Evolutionary conservation across 805 yeast genomes (phyloP).

Genomic region (Zygoascus biomembranicola): DNA sequence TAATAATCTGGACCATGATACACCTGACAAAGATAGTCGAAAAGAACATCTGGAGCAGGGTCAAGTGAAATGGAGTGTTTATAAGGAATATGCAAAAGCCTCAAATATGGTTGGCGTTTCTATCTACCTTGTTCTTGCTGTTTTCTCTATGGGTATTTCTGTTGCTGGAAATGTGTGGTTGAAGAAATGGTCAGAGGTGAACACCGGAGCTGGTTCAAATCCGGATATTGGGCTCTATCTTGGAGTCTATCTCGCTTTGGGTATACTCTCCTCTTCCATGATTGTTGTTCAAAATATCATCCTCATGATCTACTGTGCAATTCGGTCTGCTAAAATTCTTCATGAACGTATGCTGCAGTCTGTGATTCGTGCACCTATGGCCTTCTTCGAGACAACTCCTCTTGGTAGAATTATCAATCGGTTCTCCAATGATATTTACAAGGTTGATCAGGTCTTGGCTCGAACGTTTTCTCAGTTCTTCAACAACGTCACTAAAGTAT

Average conservation of each 20-base stretch:
- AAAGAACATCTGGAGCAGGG: constrained; percentile 89
- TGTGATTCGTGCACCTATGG: constrained; percentile 87
- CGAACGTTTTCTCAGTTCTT: constrained; percentile 35
- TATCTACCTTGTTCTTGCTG: constrained; percentile 46
- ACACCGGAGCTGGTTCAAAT: constrained; percentile 58
- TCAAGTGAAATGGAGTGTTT: constrained; percentile 82
- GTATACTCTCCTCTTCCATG: constrained; percentile 55
- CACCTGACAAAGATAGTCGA: constrained; percentile 19
- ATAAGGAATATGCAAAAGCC: constrained; percentile 75
- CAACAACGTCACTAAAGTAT: constrained; percentile 29
- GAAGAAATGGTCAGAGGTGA: constrained; percentile 94
- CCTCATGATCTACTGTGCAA: constrained; percentile 74
- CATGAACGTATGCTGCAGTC: constrained; percentile 67
- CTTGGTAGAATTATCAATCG: constrained; percentile 86
- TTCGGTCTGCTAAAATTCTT: constrained; percentile 62
- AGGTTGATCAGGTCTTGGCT: constrained; percentile 67
- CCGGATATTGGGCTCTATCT: constrained; percentile 67
- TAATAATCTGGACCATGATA: constrained; percentile 19
- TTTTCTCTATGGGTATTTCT: constrained; percentile 50
- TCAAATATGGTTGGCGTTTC: constrained; percentile 65
- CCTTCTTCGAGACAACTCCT: constrained; percentile 92
- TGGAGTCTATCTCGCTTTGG: constrained; percentile 66
- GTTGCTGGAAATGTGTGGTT: constrained; percentile 84
- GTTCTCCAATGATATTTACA: constrained; percentile 84
- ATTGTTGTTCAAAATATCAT: constrained; percentile 58